phyloP scores from a whole-genome alignment of 495 filamentous ascomycete genomes.

The Penicillium angulare region DNA sequence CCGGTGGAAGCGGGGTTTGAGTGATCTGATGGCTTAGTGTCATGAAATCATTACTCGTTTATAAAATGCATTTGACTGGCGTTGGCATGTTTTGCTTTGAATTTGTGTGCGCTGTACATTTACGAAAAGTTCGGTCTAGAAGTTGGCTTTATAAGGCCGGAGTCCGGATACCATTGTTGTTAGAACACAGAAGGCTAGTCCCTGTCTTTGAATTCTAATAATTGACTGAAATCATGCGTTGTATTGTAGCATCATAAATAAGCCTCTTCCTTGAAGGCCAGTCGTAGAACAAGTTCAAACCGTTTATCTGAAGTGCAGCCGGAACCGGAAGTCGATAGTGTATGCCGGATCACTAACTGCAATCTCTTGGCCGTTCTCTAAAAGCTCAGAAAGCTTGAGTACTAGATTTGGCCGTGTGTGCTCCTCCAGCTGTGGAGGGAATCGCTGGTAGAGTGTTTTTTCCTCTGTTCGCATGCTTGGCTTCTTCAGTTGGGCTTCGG shows the following conservation, averaged over 20 bases:
- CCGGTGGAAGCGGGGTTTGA: constrained; percentile 61
- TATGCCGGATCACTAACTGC: constrained; percentile 83
- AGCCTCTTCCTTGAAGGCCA: background rate
- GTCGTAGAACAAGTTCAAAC: background rate
- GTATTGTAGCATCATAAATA: constrained; percentile 9
- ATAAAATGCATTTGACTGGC: constrained; percentile 47
- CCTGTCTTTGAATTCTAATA: constrained; percentile 26
- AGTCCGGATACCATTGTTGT: constrained; percentile 33
- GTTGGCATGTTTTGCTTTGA: constrained; percentile 38
- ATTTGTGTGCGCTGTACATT: constrained; percentile 40
- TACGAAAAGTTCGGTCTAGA: constrained; percentile 41
- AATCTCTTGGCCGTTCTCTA: constrained; percentile 68
- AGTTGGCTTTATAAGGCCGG: constrained; percentile 36
- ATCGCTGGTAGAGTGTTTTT: constrained; percentile 86
- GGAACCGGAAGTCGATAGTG: constrained; percentile 68
- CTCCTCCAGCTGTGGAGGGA: constrained; percentile 74
- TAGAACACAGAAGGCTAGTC: constrained; percentile 27
- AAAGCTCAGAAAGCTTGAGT: constrained; percentile 67
- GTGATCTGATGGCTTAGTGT: constrained; percentile 50
- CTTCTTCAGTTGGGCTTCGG: constrained; percentile 87
- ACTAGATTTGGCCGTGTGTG: constrained; percentile 78
- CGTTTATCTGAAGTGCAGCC: constrained; percentile 45
- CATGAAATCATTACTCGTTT: constrained; percentile 3
- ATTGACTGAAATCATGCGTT: constrained; percentile 19
- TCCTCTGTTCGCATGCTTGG: constrained; percentile 80